Evolutionary conservation across 805 yeast genomes (phyloP), one percentile per base, ranked within the genome.

Genomic region (Ogataea methanolica): DNA sequence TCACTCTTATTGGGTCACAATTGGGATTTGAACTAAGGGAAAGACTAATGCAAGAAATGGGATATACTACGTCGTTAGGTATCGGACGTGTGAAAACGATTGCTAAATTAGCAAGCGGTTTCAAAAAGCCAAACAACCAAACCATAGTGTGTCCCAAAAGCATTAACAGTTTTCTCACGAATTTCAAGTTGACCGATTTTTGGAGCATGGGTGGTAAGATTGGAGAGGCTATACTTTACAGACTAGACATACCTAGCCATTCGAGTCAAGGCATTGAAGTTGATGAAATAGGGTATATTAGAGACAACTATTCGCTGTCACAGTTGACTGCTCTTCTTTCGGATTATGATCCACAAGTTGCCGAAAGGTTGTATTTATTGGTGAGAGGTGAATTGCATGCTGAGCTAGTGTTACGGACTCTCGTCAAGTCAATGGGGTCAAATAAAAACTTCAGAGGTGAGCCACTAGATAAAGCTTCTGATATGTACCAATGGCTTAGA

Each of bases 141-240:
- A 88, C 97, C 0, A 73, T 88, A 2, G 73, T 94, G 0, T 63
- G 83, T 29, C 77, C 76, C 38, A 57, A 60, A 1, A 66, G 78
- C 15, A 69, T 83, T 1, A 52, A 68, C 2, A 57, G 60, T 0
- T 94, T 92, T 61, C 63, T 91, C 11, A 70, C 70, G 31, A 71
- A 76, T 23, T 82, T 84, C 61, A 79, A 81, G 49, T 61, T 92
- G 19, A 77, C 79, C 0, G 96, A 90, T 55, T 79, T 92, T 48
- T 85, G 96, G 78, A 89, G 96, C 0, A 70, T 92, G 74, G 98
- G 99, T 6, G 99, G 98, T 2, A 88, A 88, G 54, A 66, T 75
- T 9, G 99, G 99, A 0, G 82, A 82, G 11, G 67, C 69, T 12
- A 70, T 89, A 1, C 51, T 73, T 16, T 62, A 65, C n/a, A 63